These are phyloP conservation scores for Venturiaceae sp. DNA, from an alignment of 2,329 filamentous ascomycete species.

Conservation along the genomic window DNA sequence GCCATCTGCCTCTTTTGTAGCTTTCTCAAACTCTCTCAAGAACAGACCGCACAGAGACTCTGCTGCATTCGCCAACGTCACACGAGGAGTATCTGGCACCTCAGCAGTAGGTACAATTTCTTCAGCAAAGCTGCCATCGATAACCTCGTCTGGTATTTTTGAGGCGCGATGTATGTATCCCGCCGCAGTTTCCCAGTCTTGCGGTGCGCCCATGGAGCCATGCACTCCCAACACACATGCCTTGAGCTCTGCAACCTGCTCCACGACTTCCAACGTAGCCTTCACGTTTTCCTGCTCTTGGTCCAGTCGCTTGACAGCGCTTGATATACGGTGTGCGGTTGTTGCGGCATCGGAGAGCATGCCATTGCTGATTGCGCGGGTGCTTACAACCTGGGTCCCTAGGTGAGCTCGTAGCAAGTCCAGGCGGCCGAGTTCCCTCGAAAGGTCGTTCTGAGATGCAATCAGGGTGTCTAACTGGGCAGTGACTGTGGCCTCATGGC, in stretches of 20 bases:
- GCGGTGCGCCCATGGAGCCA: conserved; percentile 92
- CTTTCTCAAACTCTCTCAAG: conserved; percentile 88
- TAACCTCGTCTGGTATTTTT: conserved; percentile 69
- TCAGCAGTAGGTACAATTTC: conserved; percentile 92
- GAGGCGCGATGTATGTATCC: conserved; percentile 77
- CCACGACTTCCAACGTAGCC: conserved; percentile 81
- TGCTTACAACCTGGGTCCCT: conserved; percentile 75
- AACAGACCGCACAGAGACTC: conserved; percentile 88
- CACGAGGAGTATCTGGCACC: conserved; percentile 80
- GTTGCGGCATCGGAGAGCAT: conserved; percentile 82
- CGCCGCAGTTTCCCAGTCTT: conserved; percentile 97
- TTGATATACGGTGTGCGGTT: conserved; percentile 77
- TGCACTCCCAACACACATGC: conserved; percentile 90
- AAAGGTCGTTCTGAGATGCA: conserved; percentile 75
- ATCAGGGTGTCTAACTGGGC: conserved; percentile 66
- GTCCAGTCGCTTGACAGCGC: conserved; percentile 79
- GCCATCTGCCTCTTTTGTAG: conserved; percentile 76
- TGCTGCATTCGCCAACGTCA: conserved; percentile 77
- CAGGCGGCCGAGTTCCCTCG: conserved; percentile 75
- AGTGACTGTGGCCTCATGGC: conserved; percentile 65
- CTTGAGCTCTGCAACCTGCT: conserved; percentile 94
- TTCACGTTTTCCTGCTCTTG: conserved; percentile 87
- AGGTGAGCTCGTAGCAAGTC: conserved; percentile 84
- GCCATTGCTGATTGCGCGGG: conserved; percentile 74
- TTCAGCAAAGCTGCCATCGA: conserved; percentile 77